phyloP scores from a whole-genome alignment of 805 yeast species.

The Metschnikowia chrysomelidarum region DNA sequence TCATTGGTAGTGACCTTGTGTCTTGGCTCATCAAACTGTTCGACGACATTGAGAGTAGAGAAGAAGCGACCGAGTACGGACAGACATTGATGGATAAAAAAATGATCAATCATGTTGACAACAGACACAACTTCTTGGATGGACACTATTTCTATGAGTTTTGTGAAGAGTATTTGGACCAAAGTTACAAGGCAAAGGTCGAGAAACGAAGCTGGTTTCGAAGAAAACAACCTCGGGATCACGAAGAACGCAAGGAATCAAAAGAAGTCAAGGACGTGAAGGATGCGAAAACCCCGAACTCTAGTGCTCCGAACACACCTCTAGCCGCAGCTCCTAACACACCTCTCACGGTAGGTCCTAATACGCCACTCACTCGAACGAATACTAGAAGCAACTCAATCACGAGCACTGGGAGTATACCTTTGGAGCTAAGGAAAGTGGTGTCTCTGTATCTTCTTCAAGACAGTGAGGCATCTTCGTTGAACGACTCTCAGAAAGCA shows the following conservation, averaged over 20 bases:
- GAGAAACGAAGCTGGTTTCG: constrained; percentile 32
- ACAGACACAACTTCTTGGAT: constrained; percentile 80
- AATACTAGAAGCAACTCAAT: constrained; percentile 28
- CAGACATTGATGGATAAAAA: constrained; percentile 71
- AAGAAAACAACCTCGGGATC: constrained; percentile 14
- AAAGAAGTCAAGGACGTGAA: not conserved
- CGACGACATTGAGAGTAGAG: constrained; percentile 75
- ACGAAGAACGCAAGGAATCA: constrained; percentile 2
- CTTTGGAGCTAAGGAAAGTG: constrained; percentile 11
- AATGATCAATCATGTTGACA: constrained; percentile 76
- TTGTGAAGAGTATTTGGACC: constrained; percentile 50
- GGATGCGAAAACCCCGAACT: constrained; percentile 4
- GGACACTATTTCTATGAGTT: constrained; percentile 90
- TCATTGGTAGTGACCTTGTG: constrained; percentile 82
- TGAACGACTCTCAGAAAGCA: constrained; percentile 20
- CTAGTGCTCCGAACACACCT: constrained; percentile 8
- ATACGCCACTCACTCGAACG: constrained; percentile 6
- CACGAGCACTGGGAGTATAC: constrained; percentile 8
- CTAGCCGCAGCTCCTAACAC: constrained; percentile 6
- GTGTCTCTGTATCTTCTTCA: constrained; percentile 16
- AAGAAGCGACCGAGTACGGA: constrained; percentile 80
- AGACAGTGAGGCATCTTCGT: constrained; percentile 18
- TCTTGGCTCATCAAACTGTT: constrained; percentile 80
- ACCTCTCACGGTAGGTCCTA: too few relatives aligned
- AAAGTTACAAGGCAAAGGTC: constrained; percentile 23